A percentile compares a stretch with the other conserved stretches of the same genome.
Conservation (phyloP, 805 yeast species). For the Hanseniaspora valbyensis region DNA sequence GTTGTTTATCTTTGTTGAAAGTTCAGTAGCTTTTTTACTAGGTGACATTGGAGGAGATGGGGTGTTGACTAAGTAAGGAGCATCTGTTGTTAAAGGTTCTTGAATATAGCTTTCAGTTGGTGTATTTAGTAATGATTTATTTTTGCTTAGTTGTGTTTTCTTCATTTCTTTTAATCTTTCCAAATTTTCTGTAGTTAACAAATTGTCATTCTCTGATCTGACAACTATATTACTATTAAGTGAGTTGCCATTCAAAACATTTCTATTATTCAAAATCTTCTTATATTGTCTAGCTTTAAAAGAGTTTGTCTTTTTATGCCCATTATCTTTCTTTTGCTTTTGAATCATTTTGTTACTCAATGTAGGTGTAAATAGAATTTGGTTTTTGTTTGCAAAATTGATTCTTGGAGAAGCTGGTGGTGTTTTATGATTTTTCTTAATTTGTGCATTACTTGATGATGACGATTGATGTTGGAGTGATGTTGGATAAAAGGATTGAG, state of each 20-base stretch:
- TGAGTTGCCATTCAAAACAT: constrained; percentile 24
- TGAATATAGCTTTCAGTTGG: neutral
- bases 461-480: no score
- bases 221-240: constrained; percentile 12
- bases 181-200: neutral
- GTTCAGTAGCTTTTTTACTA: neutral
- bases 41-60: constrained; percentile 16
- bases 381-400: constrained; percentile 13
- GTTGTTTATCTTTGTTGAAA: constrained; percentile 1
- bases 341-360: constrained; percentile 26
- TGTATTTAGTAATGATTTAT: neutral
- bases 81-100: neutral
- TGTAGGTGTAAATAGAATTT: constrained; percentile 22
- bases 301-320: constrained; percentile 30
- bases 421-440: constrained; percentile 10
- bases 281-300: constrained; percentile 30
- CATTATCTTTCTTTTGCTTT: constrained; percentile 18
- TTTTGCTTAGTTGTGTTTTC: neutral
- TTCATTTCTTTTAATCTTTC: constrained; percentile 1
- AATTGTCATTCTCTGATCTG: neutral
- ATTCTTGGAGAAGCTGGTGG: constrained; percentile 18
- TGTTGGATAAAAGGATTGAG: constrained; percentile 14
- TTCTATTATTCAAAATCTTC: constrained; percentile 26
- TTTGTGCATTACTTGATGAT: neutral
- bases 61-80: constrained; percentile 1